Base-by-base conservation (phyloP, 768 basidiomycete species). In the Boletales sp. region DNA sequence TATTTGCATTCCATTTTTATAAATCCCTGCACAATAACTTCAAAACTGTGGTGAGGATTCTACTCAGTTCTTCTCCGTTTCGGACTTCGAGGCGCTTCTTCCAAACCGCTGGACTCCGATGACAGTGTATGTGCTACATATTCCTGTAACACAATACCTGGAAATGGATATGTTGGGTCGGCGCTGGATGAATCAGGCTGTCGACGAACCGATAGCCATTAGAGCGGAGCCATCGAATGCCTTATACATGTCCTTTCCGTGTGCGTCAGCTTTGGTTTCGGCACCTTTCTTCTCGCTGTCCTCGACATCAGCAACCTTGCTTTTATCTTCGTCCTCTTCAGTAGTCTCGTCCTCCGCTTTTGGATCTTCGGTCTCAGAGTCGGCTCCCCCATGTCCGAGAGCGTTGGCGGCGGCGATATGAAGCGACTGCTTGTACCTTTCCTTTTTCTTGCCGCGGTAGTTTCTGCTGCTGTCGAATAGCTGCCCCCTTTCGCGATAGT, bases 141-240 rank as follows among this genome's bases (percentile, higher is more conserved):
- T 54, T 87, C 84, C 54, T 89, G 86, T 14, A 88, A 65, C 18
- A 88, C 63, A 70, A 89, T 81, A 1, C 86, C 87, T 86, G 34
- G 11, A 27, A 27, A 27, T 27, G 24, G 43, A 36, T 8, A n/a
- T 2, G 32, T 32, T 52, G 15, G 58, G 50, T 14, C 14, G 44
- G 19, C 30, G 8, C 24, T 36, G 24, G 24, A 27, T 8, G 11
- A 45, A 40, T 17, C 15, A 14, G 46, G 29, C 17, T 21, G 21
- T 41, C 17, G 18, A 68, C 75, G 19, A 31, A 87, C 88, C 86
- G 53, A 90, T 73, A 4, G 80, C 86, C 66, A 90, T 72, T 39
- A 90, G 73, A 4, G 86, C 84, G 10, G 84, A 82, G 5, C 88
- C 88, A 56, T 88, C 84, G 53, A 88, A 72, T 4, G 79, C 73